Percentiles rank a stretch among this genome's conserved stretches.
These are phyloP conservation scores for Starmerella bacillaris DNA, from an alignment of 805 yeast genomes.

Conservation along the genomic window DNA sequence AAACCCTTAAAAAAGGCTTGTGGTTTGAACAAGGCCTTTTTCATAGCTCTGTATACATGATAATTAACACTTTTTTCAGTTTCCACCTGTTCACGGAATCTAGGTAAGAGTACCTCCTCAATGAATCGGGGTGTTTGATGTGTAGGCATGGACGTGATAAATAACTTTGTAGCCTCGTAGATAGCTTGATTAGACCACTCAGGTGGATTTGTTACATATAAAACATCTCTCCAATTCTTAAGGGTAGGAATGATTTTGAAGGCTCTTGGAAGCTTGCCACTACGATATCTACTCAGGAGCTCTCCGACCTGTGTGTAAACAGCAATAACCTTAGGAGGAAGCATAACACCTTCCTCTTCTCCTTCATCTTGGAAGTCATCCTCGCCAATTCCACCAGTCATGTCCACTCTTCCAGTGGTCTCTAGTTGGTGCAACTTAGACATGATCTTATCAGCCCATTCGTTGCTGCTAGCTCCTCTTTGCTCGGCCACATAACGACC, in stretches of 20 bases:
- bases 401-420: conserved; percentile 29
- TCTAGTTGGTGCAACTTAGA: conserved; percentile 38
- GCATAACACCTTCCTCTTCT: conserved; percentile 46
- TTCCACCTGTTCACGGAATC: conserved; percentile 27
- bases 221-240: conserved; percentile 86
- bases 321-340: conserved; percentile 91
- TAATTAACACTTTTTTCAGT: conserved; percentile 50
- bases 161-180: conserved; percentile 84
- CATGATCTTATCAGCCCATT: conserved; percentile 80
- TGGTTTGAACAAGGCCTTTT: conserved; percentile 88
- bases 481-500: conserved; percentile 38
- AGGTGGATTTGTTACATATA: conserved; percentile 82
- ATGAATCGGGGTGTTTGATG: conserved; percentile 77
- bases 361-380: conserved; percentile 16
- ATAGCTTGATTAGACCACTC: conserved; percentile 90
- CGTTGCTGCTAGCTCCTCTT: conserved; percentile 15
- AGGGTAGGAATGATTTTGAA: conserved; percentile 88
- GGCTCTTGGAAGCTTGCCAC: conserved; percentile 90
- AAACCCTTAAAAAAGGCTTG: conserved; percentile 96
- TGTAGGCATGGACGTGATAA: conserved; percentile 77
- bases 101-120: conserved; percentile 27
- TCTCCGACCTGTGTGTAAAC: conserved; percentile 87
- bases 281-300: conserved; percentile 71
- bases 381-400: conserved; percentile 22
- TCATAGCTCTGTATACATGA: conserved; percentile 79